Conservation (phyloP, 257 asterid species). For the Cordia subcordata region DNA sequence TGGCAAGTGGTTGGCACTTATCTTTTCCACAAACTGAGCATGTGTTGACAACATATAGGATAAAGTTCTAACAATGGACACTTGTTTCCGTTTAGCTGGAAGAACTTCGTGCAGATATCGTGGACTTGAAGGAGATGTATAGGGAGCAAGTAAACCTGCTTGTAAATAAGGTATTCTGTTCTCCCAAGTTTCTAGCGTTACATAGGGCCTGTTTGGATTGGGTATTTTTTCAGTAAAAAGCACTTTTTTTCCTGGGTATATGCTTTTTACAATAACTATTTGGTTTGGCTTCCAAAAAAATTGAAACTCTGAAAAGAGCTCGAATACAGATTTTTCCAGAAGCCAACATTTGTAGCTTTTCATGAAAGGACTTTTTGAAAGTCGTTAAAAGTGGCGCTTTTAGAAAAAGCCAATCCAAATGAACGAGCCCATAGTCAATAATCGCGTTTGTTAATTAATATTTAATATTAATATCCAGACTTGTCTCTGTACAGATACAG, state of each 20-base stretch:
- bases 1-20: not conserved
- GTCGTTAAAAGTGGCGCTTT: too few species aligned
- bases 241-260: not conserved
- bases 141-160: slow-evolving; percentile 97
- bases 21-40: not conserved
- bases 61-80: slow-evolving; percentile 8
- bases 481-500: slow-evolving; percentile 55
- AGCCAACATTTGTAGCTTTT: too few species aligned
- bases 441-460: too few species aligned
- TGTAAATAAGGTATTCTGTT: slow-evolving; percentile 63
- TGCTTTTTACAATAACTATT: too few species aligned
- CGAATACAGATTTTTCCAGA: too few species aligned
- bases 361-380: too few species aligned
- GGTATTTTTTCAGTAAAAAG: not conserved
- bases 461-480: not conserved
- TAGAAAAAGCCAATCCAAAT: too few species aligned
- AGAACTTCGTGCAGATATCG: slow-evolving; percentile 92
- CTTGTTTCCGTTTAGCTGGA: slow-evolving; percentile 56
- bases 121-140: slow-evolving; percentile 95
- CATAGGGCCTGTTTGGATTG: not conserved
- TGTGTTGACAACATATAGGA: too few species aligned
- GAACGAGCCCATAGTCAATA: too few species aligned
- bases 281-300: too few species aligned
- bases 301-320: too few species aligned
- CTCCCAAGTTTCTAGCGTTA: too few species aligned